A percentile compares a stretch with the other conserved stretches of the same genome.
Conservation (phyloP, 345 rosid species). For the Eucalyptus rudis region DNA sequence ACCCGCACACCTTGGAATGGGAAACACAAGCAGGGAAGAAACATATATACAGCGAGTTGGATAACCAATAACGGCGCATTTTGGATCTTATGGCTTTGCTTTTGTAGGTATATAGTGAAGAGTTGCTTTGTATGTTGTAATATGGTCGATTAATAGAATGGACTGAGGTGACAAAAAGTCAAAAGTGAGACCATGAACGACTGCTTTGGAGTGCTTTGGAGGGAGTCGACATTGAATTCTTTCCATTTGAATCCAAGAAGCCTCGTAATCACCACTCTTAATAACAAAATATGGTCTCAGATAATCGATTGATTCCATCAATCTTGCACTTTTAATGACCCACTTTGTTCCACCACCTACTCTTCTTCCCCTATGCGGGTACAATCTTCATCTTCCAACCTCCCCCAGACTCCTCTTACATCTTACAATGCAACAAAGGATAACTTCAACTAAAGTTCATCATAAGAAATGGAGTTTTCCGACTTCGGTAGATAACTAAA, state of each 20-base stretch:
- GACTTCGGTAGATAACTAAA: not conserved
- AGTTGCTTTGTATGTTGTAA: not conserved
- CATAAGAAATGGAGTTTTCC: not conserved
- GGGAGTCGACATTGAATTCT: not conserved
- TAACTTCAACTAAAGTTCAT: not conserved
- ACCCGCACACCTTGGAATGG: not conserved
- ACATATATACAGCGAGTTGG: not conserved
- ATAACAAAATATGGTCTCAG: not conserved
- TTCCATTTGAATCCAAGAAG: not conserved
- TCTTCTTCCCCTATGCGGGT: not conserved
- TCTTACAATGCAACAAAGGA: not conserved
- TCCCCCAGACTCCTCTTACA: not conserved
- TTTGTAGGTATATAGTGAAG: not conserved
- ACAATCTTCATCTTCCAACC: not conserved
- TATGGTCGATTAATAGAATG: not conserved
- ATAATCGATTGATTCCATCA: not conserved
- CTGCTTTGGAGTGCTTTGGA: not conserved
- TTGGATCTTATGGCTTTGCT: not conserved
- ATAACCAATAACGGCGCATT: not conserved
- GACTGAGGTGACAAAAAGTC: not conserved
- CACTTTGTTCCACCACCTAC: not conserved
- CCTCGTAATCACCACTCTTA: not conserved
- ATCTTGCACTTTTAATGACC: not conserved
- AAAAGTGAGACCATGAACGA: not conserved
- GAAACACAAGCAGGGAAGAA: not conserved